Conservation (phyloP, 495 filamentous ascomycete genomes). For the Rusavskia elegans region DNA sequence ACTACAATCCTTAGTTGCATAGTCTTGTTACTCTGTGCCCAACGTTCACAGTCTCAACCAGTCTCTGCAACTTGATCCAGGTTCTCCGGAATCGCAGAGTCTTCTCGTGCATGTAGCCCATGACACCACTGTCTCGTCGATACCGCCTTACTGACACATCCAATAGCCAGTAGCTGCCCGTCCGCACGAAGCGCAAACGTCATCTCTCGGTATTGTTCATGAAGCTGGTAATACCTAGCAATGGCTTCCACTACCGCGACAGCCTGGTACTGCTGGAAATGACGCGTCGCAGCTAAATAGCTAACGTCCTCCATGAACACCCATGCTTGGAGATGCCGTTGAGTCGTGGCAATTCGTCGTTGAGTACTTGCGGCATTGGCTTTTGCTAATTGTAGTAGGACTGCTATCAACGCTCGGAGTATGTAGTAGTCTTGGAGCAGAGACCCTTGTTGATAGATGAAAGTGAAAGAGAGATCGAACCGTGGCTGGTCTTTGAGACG, state of each 20-base stretch:
- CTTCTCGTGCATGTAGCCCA: neutral
- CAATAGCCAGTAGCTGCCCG: neutral
- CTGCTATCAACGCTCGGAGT: neutral
- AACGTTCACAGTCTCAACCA: too few relatives aligned
- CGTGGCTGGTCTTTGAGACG: too few relatives aligned
- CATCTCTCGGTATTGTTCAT: neutral
- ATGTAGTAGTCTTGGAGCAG: neutral
- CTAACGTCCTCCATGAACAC: neutral
- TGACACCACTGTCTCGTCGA: neutral
- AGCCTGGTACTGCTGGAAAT: neutral
- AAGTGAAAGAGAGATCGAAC: too few relatives aligned
- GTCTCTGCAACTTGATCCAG: too few relatives aligned
- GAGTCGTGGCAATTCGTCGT: neutral
- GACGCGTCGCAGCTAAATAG: too few relatives aligned
- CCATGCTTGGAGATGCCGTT: neutral
- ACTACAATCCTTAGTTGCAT: too few relatives aligned
- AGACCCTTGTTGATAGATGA: neutral
- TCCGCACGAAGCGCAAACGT: neutral
- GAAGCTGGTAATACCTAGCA: neutral
- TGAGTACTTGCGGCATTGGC: neutral
- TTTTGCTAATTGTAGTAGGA: neutral
- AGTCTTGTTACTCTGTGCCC: too few relatives aligned
- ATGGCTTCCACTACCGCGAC: neutral
- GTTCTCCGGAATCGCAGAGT: too few relatives aligned
- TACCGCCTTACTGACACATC: neutral